phyloP scores from a whole-genome alignment of 495 filamentous ascomycete species.

The Aspergillus nidulans region DNA sequence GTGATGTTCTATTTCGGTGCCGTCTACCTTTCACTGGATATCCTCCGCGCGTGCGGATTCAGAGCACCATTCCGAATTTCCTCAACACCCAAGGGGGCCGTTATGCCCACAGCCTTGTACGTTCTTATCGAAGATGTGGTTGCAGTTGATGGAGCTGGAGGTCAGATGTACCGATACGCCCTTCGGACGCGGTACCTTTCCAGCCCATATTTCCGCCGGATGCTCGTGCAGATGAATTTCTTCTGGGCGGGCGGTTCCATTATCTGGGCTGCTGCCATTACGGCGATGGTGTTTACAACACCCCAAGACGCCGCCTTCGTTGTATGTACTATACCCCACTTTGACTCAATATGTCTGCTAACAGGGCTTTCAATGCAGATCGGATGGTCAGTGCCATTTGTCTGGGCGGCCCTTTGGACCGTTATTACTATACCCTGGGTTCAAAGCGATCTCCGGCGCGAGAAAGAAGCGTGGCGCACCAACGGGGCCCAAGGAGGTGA shows the following conservation, averaged over 20 bases:
- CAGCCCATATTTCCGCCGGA: slow-evolving; percentile 63
- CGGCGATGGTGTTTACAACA: slow-evolving; percentile 58
- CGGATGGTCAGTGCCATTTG: slow-evolving; percentile 68
- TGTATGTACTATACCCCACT: slow-evolving; percentile 38
- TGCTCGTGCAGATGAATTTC: slow-evolving; percentile 68
- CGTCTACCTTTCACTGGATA: slow-evolving; percentile 49
- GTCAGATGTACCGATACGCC: slow-evolving; percentile 60
- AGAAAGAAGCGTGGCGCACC: slow-evolving; percentile 59
- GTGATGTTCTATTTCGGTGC: slow-evolving; percentile 57
- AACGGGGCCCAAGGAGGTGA: slow-evolving; percentile 36
- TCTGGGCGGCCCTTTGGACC: slow-evolving; percentile 65
- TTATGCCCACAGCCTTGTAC: slow-evolving; percentile 66
- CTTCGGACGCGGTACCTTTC: slow-evolving; percentile 64
- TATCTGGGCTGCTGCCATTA: slow-evolving; percentile 52
- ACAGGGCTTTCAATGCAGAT: slow-evolving; percentile 14
- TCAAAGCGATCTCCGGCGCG: slow-evolving; percentile 53
- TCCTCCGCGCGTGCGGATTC: slow-evolving; percentile 37
- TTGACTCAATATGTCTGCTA: not conserved
- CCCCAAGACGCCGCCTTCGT: slow-evolving; percentile 65
- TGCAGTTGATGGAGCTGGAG: slow-evolving; percentile 72
- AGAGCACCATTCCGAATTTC: slow-evolving; percentile 67
- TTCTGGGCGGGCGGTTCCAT: slow-evolving; percentile 69
- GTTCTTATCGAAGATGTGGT: slow-evolving; percentile 77
- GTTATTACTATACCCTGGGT: slow-evolving; percentile 66
- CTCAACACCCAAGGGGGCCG: slow-evolving; percentile 63